Percentiles rank a stretch among this genome's conserved stretches.
Conservation (phyloP, 768 basidiomycete genomes). For the Zangia roseola region DNA sequence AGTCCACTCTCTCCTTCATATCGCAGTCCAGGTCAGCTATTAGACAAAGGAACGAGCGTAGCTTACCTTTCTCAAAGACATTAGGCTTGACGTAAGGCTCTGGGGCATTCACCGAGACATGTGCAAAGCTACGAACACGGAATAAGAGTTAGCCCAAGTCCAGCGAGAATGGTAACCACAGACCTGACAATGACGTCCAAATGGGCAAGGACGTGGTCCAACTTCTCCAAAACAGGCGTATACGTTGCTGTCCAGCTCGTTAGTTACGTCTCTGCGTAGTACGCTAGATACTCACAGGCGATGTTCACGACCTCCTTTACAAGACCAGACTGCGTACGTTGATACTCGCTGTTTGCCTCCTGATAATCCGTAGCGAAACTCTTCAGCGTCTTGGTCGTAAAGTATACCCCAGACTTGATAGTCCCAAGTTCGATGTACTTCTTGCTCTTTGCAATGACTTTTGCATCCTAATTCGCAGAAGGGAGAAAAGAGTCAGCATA, state of each 20-base stretch:
- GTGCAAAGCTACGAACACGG: conserved; percentile 67
- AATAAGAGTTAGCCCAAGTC: not conserved
- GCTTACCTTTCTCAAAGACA: conserved; percentile 69
- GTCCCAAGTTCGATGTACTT: conserved; percentile 83
- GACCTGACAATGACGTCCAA: conserved; percentile 91
- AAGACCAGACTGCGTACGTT: conserved; percentile 70
- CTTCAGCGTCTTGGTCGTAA: conserved; percentile 79
- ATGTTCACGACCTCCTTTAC: conserved; percentile 94
- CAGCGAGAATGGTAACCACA: not conserved
- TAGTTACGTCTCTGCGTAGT: not conserved
- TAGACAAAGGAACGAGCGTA: not conserved
- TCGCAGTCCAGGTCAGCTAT: not conserved
- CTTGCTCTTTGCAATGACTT: conserved; percentile 57
- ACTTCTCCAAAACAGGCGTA: conserved; percentile 77
- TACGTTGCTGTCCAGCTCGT: conserved; percentile 71
- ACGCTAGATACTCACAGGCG: conserved; percentile 58
- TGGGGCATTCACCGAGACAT: conserved; percentile 84
- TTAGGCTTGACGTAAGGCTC: conserved; percentile 87
- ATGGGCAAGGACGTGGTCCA: conserved; percentile 84
- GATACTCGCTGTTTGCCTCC: conserved; percentile 67
- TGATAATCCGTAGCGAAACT: conserved; percentile 67
- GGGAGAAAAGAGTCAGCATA: not conserved
- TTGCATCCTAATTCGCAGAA: conserved; percentile 63
- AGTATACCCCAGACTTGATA: conserved; percentile 83
- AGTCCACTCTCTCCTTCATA: conserved; percentile 73